A percentile compares a stretch with the other conserved stretches of the same genome.
phyloP scores from a whole-genome alignment of 805 yeast genomes.

The Yarrowia yakushimensis region DNA sequence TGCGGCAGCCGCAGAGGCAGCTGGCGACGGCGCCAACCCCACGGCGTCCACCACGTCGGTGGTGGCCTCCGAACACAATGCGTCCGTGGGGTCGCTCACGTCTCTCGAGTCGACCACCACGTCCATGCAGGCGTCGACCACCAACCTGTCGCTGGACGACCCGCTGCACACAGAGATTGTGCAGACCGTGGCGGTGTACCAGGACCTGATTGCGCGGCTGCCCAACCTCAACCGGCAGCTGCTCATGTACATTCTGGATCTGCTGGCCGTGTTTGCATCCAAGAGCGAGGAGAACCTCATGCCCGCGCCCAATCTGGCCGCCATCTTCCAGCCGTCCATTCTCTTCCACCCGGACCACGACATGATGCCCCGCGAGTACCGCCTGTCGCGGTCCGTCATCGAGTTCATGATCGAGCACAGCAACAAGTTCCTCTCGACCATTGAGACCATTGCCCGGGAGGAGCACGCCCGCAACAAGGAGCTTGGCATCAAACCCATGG shows the following conservation, averaged over 20 bases:
- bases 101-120: slow-evolving; percentile 14
- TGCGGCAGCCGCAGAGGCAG: background rate
- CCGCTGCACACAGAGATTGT: slow-evolving; percentile 30
- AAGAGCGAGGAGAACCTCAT: slow-evolving; percentile 75
- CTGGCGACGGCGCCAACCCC: background rate
- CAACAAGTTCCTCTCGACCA: slow-evolving; percentile 62
- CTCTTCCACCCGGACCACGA: slow-evolving; percentile 90
- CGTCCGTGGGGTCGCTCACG: slow-evolving; percentile 15
- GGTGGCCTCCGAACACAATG: background rate
- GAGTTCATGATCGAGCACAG: slow-evolving; percentile 87
- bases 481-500: slow-evolving; percentile 13
- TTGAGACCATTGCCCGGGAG: slow-evolving; percentile 36
- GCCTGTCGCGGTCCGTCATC: slow-evolving; percentile 76
- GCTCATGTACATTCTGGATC: slow-evolving; percentile 78
- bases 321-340: slow-evolving; percentile 95
- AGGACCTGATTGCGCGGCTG: slow-evolving; percentile 59
- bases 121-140: slow-evolving; percentile 11
- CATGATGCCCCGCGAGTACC: slow-evolving; percentile 88
- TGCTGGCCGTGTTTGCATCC: slow-evolving; percentile 78
- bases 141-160: slow-evolving; percentile 23
- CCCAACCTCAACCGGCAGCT: slow-evolving; percentile 80
- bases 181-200: slow-evolving; percentile 66
- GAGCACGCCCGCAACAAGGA: slow-evolving; percentile 32
- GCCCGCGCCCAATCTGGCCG: slow-evolving; percentile 91
- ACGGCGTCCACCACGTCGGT: slow-evolving; percentile 12